These are phyloP conservation scores for Asterochloris erici DNA, from an alignment of 139 green algal species.

Conservation along the genomic window DNA sequence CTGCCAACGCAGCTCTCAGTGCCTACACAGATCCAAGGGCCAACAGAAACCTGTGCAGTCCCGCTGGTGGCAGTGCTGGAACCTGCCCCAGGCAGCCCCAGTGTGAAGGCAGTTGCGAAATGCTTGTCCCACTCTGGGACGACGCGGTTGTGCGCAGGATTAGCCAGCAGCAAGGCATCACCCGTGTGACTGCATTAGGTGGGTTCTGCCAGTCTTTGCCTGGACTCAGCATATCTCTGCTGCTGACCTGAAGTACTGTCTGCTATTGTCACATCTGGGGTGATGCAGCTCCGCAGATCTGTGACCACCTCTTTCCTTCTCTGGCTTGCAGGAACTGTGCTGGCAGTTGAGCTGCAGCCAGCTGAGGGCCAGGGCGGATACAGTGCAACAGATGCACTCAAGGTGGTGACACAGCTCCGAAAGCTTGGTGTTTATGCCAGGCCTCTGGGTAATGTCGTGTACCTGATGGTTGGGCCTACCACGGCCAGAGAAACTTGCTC, in stretches of 20 bases:
- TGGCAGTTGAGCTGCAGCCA: slow-evolving; percentile 74
- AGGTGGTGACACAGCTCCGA: slow-evolving; percentile 44
- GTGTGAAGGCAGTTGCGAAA: too few relatives aligned
- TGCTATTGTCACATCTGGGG: not conserved
- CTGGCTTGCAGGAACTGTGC: slow-evolving; percentile 61
- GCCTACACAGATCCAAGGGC: slow-evolving; percentile 48
- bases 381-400: slow-evolving; percentile 35
- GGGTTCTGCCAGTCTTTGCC: not conserved
- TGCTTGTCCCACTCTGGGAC: too few relatives aligned
- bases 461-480: slow-evolving; percentile 87
- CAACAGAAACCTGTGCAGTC: slow-evolving; percentile 62
- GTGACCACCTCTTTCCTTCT: not conserved
- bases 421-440: slow-evolving; percentile 67
- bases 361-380: slow-evolving; percentile 31
- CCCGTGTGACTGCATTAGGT: too few relatives aligned
- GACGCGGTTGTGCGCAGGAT: too few relatives aligned
- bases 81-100: too few relatives aligned
- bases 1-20: slow-evolving; percentile 64
- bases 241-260: not conserved
- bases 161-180: too few relatives aligned
- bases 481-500: slow-evolving; percentile 22
- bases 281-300: not conserved
- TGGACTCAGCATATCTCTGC: not conserved
- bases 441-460: slow-evolving; percentile 89
- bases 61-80: too few relatives aligned